A percentile compares a stretch with the other conserved stretches of the same genome.
Evolutionary conservation across 139 green algal species (phyloP).

Genomic region (Edaphochlamys debaryana): DNA sequence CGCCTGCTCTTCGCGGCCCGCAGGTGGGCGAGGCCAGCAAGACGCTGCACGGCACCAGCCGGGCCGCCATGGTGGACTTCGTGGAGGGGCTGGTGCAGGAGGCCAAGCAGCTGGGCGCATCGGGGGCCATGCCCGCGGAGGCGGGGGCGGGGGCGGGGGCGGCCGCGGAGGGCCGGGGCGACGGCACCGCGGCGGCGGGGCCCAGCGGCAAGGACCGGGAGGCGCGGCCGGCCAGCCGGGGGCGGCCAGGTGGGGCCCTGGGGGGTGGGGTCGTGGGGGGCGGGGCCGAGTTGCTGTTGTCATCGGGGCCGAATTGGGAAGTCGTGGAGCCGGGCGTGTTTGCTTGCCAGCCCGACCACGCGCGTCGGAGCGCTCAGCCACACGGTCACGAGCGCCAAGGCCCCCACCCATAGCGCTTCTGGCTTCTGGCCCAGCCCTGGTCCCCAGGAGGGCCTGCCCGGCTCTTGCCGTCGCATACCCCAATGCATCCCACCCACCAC

Average conservation of each 20-base stretch:
- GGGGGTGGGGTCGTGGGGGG: too few species aligned
- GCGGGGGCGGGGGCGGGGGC: not conserved
- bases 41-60: not conserved
- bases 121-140: too few species aligned
- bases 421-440: too few species aligned
- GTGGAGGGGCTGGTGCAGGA: slow-evolving; percentile 14
- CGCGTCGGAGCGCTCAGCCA: too few species aligned
- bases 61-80: slow-evolving; percentile 3
- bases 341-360: too few species aligned
- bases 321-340: too few species aligned
- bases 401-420: too few species aligned
- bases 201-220: not conserved
- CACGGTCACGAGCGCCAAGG: too few species aligned
- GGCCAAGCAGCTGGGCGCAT: not conserved
- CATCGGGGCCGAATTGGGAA: not conserved
- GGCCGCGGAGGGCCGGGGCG: not conserved
- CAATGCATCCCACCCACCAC: too few species aligned
- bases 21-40: not conserved
- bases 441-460: too few species aligned
- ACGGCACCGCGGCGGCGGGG: not conserved
- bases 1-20: too few species aligned
- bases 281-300: not conserved
- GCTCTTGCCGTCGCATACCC: too few species aligned
- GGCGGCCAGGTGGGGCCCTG: not conserved
- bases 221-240: not conserved